Conservation (phyloP, 2,329 filamentous ascomycete species). For the Ciborinia camelliae region DNA sequence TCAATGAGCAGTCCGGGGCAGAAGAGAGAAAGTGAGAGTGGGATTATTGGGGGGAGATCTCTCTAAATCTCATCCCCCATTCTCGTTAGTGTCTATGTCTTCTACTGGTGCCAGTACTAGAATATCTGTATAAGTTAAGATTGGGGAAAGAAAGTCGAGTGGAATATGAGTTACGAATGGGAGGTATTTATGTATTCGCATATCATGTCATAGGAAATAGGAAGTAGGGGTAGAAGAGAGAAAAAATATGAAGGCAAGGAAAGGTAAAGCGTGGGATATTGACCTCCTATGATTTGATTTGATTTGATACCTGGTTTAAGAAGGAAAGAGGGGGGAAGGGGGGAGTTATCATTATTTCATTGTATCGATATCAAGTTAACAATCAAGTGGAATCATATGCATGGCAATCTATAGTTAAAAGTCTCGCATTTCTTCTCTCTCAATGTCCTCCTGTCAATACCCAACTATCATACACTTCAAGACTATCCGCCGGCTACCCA, state of each 20-base stretch:
- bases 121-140: background rate
- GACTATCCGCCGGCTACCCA: too few relatives aligned
- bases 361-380: background rate
- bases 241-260: background rate
- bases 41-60: background rate
- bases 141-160: background rate
- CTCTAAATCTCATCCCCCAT: background rate
- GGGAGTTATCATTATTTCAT: background rate
- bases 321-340: background rate
- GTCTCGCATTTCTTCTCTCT: too few relatives aligned
- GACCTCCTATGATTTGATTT: background rate
- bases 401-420: too few relatives aligned
- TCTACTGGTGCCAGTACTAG: background rate
- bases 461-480: too few relatives aligned
- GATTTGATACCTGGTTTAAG: background rate
- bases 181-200: background rate
- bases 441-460: too few relatives aligned
- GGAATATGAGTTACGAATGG: background rate
- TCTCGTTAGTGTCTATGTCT: background rate
- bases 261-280: background rate
- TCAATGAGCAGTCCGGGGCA: background rate
- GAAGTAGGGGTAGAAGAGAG: background rate
- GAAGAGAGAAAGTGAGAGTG: slow-evolving; percentile 4
- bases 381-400: background rate
- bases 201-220: background rate